Evolutionary conservation across 2,329 filamentous ascomycete genomes (phyloP).

Genomic region (Colletotrichum simmondsii): DNA sequence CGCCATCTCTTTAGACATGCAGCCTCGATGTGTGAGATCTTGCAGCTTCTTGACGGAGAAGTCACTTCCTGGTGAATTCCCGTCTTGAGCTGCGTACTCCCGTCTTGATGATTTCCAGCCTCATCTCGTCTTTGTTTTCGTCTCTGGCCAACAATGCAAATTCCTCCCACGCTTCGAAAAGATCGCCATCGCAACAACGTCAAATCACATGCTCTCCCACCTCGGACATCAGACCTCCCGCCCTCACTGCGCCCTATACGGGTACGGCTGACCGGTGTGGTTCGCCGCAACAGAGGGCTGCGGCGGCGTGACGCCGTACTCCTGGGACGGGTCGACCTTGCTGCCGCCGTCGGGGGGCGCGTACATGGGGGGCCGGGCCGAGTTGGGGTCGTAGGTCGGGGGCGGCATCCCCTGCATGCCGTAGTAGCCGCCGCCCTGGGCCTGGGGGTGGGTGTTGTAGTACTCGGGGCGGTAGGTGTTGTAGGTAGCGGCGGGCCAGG

Average conservation of each 20-base stretch:
- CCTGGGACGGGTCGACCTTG: constrained; percentile 60
- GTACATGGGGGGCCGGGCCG: constrained; percentile 64
- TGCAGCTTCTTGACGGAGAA: neutral
- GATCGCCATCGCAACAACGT: constrained; percentile 18
- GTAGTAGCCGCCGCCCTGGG: constrained; percentile 42
- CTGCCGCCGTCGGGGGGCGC: constrained; percentile 59
- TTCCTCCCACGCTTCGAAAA: neutral
- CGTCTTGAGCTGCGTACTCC: neutral
- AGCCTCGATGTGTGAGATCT: neutral
- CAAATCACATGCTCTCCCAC: constrained; percentile 8
- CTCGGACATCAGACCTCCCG: constrained; percentile 17
- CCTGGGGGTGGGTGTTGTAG: constrained; percentile 42
- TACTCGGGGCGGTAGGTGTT: constrained; percentile 51
- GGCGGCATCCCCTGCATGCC: constrained; percentile 66
- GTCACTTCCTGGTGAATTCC: neutral
- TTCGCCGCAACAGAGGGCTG: constrained; percentile 39
- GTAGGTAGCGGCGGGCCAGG: constrained; percentile 49
- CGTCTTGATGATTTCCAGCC: neutral
- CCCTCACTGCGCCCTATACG: constrained; percentile 35
- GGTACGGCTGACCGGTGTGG: constrained; percentile 48
- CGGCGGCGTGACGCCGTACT: constrained; percentile 43
- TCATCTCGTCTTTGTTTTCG: neutral
- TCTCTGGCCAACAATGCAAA: constrained; percentile 12
- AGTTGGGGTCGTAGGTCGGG: constrained; percentile 67
- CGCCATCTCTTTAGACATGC: neutral